Evolutionary conservation across 345 rosid species (phyloP), one percentile per base, ranked within the genome.

Genomic region (Conringia planisiliqua): DNA sequence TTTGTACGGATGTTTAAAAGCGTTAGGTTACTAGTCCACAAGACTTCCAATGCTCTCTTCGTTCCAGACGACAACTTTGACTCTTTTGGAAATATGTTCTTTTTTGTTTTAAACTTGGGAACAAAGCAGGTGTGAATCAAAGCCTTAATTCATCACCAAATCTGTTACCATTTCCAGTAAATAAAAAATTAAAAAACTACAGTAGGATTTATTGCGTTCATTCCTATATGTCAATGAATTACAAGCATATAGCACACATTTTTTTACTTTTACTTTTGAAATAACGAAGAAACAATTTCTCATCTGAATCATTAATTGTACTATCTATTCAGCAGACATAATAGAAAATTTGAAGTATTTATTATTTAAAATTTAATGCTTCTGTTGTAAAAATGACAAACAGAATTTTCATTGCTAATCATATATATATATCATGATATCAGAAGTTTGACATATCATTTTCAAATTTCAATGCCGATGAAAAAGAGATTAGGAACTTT

Each of bases 21-120:
- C 14, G 51, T 57, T 16, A 5, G 52, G 38, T 56, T 72, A 72
- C 62, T 42, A 73, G 65, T 73, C 77, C 72, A 38, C 78, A 39
- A 67, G 68, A 58, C 62, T 58, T 66, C 61, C 52, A 16, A 26
- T 57, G 26, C 10, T 27, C 26, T 47, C 67, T 47, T 66, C 43
- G 18, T 38, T 50, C 68, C 18, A 39, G 78, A 59, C 78, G 78
- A 75, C 62, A 66, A 48, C 36, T 50, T 75, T 75, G 78, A 75
- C 78, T 67, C 68, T 48, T 17, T 38, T 67, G 38, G 27, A 27
- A 27, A 5, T 38, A 29, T 47, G 30, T 66, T 26, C 36, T 3
- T 39, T 26, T 47, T 3, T 39, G 4, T 56, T 26, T 46, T 22
- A 22, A 17, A 66, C 8, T 0, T 74, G 17, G 24, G 42, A 74